Evolutionary conservation across 257 asterid species (phyloP), one percentile per base, ranked within the genome.

Genomic region (Solanum piurae): DNA sequence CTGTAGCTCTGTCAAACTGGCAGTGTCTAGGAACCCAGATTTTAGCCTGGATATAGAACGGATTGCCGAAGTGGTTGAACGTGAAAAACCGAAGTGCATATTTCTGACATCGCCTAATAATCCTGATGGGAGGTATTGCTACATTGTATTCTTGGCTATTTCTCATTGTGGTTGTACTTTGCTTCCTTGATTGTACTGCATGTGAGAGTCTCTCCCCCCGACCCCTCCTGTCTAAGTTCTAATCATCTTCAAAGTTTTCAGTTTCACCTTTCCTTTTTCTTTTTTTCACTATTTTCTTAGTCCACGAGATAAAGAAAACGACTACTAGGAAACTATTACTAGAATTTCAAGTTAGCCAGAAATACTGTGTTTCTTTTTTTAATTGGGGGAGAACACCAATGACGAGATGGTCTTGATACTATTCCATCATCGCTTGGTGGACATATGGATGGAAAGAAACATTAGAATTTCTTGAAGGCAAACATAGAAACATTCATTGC

Each of bases 21-120:
- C 95, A 95, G 99, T 95, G 77, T 95, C 98, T 76, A 91, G 98
- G 88, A 94, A 94, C 88, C 89, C 95, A 4, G 98, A 97, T 91
- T 96, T 97, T 89, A 92, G 98, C 90, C 92, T 97, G 96, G 98
- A 97, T 89, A 95, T 95, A 83, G 92, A 92, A 87, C 88, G 90
- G 90, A 95, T 96, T 90, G 88, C 90, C 73, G 91, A 93, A 90
- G 98, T 93, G 75, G 93, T 96, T 90, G 94, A 94, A 92, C 91
- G 69, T 91, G 99, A 97, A 90, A 97, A 94, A 86, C 99, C 99
- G 6, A 97, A 95, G 91, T 94, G 98, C 89, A 94, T 97, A 92
- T 96, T 97, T 89, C 90, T 97, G 89, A 97, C 99, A 75, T 97
- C 99, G 27, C 99, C 99, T 60, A 95, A 97, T 91, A 97, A 97